phyloP scores from a whole-genome alignment of 2,329 filamentous ascomycete species.

The Penicillium sp. region DNA sequence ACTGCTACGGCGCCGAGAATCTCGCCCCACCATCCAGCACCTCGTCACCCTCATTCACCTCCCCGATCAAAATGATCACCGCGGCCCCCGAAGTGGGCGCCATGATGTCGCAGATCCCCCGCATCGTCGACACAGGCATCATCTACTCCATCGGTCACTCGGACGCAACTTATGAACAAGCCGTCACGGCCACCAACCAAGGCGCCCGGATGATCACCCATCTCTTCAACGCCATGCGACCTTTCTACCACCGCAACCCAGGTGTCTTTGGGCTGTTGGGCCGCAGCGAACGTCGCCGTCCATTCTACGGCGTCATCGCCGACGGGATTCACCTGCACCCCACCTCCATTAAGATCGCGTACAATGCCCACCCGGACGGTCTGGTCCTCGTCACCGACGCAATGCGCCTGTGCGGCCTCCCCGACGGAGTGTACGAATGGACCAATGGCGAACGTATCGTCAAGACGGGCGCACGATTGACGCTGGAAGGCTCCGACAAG shows the following conservation, averaged over 20 bases:
- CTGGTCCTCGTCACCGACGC: conserved; percentile 89
- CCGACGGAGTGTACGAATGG: conserved; percentile 81
- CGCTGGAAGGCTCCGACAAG: conserved; percentile 69
- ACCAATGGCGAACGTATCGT: conserved; percentile 62
- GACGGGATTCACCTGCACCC: conserved; percentile 89
- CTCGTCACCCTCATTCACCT: neutral
- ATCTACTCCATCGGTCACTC: conserved; percentile 79
- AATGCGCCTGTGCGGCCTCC: conserved; percentile 78
- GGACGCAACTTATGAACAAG: conserved; percentile 79
- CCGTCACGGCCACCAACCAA: conserved; percentile 61
- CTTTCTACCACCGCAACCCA: conserved; percentile 83
- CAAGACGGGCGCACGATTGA: conserved; percentile 61
- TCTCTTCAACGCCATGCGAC: conserved; percentile 89
- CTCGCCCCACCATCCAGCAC: conserved; percentile 34
- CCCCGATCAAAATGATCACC: conserved; percentile 69
- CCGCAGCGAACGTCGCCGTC: conserved; percentile 50
- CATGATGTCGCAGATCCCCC: conserved; percentile 63
- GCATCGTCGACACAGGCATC: conserved; percentile 60
- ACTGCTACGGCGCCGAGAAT: conserved; percentile 61
- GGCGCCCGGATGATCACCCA: conserved; percentile 89
- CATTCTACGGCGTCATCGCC: conserved; percentile 82
- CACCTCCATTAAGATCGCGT: conserved; percentile 82
- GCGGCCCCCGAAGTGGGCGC: conserved; percentile 73
- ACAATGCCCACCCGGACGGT: conserved; percentile 75
- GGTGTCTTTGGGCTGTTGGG: conserved; percentile 84